These are phyloP conservation scores for Groenewaldozyma sp. DNA, from an alignment of 1,139 yeast species.

Conservation along the genomic window DNA sequence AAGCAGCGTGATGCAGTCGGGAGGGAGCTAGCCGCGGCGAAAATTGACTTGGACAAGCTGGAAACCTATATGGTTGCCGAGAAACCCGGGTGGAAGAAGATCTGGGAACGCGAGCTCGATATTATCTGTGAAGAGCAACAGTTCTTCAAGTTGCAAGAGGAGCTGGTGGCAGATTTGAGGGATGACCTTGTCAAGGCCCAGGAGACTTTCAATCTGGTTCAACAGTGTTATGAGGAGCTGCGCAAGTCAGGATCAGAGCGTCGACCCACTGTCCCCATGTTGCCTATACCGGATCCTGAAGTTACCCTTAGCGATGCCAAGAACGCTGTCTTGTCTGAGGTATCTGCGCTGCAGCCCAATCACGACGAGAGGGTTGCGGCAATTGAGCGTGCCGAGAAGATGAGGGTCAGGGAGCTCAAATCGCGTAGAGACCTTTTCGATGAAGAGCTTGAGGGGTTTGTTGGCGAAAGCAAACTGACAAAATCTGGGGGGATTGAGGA, in stretches of 20 bases:
- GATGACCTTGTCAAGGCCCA: conserved; percentile 74
- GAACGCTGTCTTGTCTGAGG: conserved; percentile 75
- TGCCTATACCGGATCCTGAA: conserved; percentile 26
- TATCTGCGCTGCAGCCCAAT: conserved; percentile 68
- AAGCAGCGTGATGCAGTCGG: conserved; percentile 61
- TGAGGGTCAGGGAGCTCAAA: conserved; percentile 64
- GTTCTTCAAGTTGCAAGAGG: conserved; percentile 82
- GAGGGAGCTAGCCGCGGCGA: conserved; percentile 57
- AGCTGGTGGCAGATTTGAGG: conserved; percentile 64
- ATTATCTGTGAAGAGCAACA: conserved; percentile 92
- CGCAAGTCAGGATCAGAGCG: conserved; percentile 21
- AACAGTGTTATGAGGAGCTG: conserved; percentile 75
- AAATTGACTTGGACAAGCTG: conserved; percentile 43
- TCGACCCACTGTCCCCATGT: conserved; percentile 15
- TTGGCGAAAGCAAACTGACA: conserved; percentile 63
- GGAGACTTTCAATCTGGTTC: conserved; percentile 74
- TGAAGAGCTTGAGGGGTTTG: conserved; percentile 82
- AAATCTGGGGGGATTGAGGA: conserved; percentile 87
- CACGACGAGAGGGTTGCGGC: conserved; percentile 84
- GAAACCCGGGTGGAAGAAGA: conserved; percentile 77
- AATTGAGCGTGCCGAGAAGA: conserved; percentile 73
- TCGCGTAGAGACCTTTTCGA: conserved; percentile 54
- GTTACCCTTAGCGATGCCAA: conserved; percentile 47
- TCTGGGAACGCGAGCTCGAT: conserved; percentile 89
- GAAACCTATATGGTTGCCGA: conserved; percentile 57